Evolutionary conservation across 352 stramenopile genomes (phyloP), one percentile per base, ranked within the genome.

Genomic region (Phytophthora pistaciae): DNA sequence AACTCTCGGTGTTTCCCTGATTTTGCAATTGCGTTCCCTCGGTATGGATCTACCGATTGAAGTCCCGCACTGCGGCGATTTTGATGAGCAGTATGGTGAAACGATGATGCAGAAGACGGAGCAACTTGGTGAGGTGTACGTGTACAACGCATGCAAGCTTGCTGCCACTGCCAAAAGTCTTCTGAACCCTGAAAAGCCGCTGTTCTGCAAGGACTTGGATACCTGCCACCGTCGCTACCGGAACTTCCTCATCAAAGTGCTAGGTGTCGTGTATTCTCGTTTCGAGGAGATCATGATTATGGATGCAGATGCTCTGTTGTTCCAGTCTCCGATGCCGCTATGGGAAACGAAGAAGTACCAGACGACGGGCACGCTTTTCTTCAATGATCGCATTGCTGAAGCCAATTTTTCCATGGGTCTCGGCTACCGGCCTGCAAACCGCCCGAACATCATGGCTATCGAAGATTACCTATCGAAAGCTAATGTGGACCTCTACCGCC

Each of bases 241-340:
- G 4, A 78, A 68, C 44, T 94, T 92, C 55, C 69, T 75, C 46
- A 86, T 94, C 64, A 93, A 93, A 79, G 60, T 92, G 53, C 53
- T 94, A 40, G 68, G 77, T 14, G 58, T 94, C 3, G 25, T 93
- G 7, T 85, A 89, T 60, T 94, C 88, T 13, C 75, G 67, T 7
- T 93, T 95, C 48, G 64, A 84, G 40, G 80, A 95, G 52, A 64
- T 94, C 38, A 92, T 94, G 88, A 64, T 94, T 23, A 56, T 94
- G 27, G 88, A 95, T 75, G 87, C 87, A 33, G 88, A 95, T 64
- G 79, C 79, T 10, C 59, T 93, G 40, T 82, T 93, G 58, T 82
- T 95, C 54, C 77, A 90, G 48, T 84, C 69, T 53, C 88, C 84
- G 3, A 81, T 77, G 75, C 20, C 36, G 48, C 64, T 94, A 9